These are phyloP conservation scores for Coix lacrymajobi DNA, from an alignment of 176 grass and related monocot genomes.

Conservation along the genomic window DNA sequence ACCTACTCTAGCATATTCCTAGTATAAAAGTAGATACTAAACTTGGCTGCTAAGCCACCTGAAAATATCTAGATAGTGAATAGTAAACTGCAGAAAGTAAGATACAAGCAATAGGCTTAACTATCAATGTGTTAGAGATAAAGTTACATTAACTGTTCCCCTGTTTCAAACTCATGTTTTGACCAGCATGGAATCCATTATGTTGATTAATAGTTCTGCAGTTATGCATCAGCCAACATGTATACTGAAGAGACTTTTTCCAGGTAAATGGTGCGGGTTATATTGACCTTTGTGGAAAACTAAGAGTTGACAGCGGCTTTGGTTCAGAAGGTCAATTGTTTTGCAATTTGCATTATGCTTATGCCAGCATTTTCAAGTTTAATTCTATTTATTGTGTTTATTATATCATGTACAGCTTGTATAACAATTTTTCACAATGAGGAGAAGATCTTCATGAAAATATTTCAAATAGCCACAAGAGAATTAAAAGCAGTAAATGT, in stretches of 20 bases:
- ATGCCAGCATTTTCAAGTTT: not conserved
- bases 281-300: slow-evolving; percentile 22
- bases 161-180: not conserved
- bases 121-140: not conserved
- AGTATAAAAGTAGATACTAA: too few relatives aligned
- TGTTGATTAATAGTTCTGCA: not conserved
- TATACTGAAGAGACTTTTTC: not conserved
- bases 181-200: not conserved
- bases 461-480: slow-evolving; percentile 24
- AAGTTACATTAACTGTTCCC: not conserved
- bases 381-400: not conserved
- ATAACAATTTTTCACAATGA: slow-evolving; percentile 13
- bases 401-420: not conserved
- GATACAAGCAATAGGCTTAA: too few relatives aligned
- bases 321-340: slow-evolving; percentile 31
- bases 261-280: slow-evolving; percentile 8
- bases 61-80: too few relatives aligned
- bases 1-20: too few relatives aligned
- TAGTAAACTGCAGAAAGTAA: too few relatives aligned
- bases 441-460: slow-evolving; percentile 10
- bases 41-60: too few relatives aligned
- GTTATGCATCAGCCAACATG: not conserved
- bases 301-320: slow-evolving; percentile 8
- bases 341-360: not conserved
- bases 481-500: slow-evolving; percentile 27